Percentiles rank a stretch among this genome's conserved stretches.
phyloP scores from a whole-genome alignment of 2,329 filamentous ascomycete species.

The Lachnellula arida region DNA sequence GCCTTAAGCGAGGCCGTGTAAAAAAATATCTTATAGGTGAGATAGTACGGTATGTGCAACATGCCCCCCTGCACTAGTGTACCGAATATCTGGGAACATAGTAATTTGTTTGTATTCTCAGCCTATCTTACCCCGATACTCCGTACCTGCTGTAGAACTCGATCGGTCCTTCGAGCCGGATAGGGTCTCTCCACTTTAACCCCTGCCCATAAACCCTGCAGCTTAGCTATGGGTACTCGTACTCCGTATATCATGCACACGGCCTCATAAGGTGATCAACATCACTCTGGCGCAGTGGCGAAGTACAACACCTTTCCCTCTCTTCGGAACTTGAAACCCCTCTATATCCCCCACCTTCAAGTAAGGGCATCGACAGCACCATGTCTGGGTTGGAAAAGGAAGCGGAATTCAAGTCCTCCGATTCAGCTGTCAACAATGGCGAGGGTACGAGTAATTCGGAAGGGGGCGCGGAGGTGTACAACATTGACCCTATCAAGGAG shows the following conservation, averaged over 20 bases:
- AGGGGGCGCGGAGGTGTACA: constrained; percentile 6
- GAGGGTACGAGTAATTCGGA: not conserved
- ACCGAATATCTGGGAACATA: not conserved
- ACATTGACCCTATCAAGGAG: constrained; percentile 41
- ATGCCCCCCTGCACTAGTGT: not conserved
- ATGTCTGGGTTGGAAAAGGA: not conserved
- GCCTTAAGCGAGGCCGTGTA: no score
- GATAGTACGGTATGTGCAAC: not conserved
- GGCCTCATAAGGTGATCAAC: no score
- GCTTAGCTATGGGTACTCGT: no score
- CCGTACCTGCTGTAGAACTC: no score
- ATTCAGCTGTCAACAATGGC: not conserved
- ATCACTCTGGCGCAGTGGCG: no score
- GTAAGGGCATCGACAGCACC: not conserved
- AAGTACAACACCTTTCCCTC: no score
- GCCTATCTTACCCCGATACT: no score
- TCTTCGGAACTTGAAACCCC: no score
- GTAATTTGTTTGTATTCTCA: no score
- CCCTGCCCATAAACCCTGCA: not conserved
- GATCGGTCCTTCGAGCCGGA: not conserved
- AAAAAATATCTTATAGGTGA: no score
- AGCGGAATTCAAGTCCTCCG: not conserved
- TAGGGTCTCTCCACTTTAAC: not conserved
- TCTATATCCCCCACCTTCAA: no score
- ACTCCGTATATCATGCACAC: no score